A percentile compares a stretch with the other conserved stretches of the same genome.
phyloP scores from a whole-genome alignment of 148 eudicot species.

The Pouteria glomerata region DNA sequence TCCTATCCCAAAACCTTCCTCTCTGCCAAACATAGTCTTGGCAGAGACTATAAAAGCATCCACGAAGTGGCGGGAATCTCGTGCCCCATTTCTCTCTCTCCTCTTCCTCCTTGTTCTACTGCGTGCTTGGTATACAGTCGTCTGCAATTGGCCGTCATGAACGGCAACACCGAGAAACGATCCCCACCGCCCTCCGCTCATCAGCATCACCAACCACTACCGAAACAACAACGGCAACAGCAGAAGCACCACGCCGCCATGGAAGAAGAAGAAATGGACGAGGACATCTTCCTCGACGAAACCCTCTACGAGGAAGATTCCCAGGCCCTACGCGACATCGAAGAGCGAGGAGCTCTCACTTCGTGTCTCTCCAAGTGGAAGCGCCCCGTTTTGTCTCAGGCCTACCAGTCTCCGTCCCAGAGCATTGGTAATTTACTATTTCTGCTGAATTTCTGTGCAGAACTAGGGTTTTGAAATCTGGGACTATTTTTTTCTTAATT shows the following conservation, averaged over 20 bases:
- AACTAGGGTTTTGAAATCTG: constrained; percentile 10
- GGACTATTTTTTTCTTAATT: constrained; percentile 26
- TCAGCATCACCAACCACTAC: background rate
- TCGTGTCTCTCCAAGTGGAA: constrained; percentile 68
- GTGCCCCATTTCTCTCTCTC: too few relatives aligned
- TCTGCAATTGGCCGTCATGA: constrained; percentile 30
- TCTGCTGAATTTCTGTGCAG: background rate
- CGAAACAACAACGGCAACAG: constrained; percentile 12
- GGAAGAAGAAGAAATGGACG: constrained; percentile 84
- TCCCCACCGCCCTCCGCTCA: constrained; percentile 35
- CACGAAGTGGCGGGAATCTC: too few relatives aligned
- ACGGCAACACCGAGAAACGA: constrained; percentile 49
- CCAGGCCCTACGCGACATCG: constrained; percentile 51
- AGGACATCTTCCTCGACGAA: constrained; percentile 71
- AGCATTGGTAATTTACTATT: constrained; percentile 36
- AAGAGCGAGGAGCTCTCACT: constrained; percentile 48
- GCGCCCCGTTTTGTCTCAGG: constrained; percentile 50
- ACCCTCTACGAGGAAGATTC: constrained; percentile 56
- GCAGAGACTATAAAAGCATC: too few relatives aligned
- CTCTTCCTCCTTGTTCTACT: background rate
- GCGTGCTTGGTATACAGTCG: too few relatives aligned
- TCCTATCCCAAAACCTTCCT: too few relatives aligned
- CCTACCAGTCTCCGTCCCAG: constrained; percentile 34
- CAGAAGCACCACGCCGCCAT: constrained; percentile 48
- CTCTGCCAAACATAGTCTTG: too few relatives aligned